Evolutionary conservation across 805 yeast genomes (phyloP).

Genomic region (Kluyveromyces dobzhanskii): DNA sequence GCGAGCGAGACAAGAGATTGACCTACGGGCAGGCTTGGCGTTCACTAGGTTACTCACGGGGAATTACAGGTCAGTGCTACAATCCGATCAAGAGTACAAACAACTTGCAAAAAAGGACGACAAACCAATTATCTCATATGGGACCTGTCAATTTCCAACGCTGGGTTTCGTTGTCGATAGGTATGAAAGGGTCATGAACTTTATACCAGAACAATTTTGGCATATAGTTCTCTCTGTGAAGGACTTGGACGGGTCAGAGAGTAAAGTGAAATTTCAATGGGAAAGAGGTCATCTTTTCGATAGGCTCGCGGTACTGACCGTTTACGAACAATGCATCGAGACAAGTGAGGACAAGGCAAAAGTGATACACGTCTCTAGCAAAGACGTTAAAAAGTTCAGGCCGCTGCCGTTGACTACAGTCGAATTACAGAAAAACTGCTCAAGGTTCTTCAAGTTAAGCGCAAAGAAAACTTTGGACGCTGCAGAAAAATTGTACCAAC

Average conservation of each 20-base stretch:
- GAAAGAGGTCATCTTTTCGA: constrained; percentile 65
- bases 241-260: constrained; percentile 29
- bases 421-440: constrained; percentile 80
- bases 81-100: constrained; percentile 8
- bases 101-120: constrained; percentile 10
- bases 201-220: constrained; percentile 80
- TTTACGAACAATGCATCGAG: constrained; percentile 62
- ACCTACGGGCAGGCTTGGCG: constrained; percentile 79
- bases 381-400: constrained; percentile 66
- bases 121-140: constrained; percentile 52
- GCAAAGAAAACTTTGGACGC: constrained; percentile 69
- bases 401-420: constrained; percentile 95
- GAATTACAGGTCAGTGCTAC: constrained; percentile 31
- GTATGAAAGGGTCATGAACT: constrained; percentile 62
- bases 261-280: constrained; percentile 56
- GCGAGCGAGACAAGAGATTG: constrained; percentile 75
- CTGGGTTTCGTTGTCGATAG: constrained; percentile 94
- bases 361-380: constrained; percentile 42
- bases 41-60: constrained; percentile 71
- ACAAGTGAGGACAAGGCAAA: constrained; percentile 36
- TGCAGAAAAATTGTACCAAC: constrained; percentile 81
- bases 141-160: constrained; percentile 94
- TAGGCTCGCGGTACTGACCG: constrained; percentile 47
- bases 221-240: constrained; percentile 45
- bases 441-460: constrained; percentile 61